Conservation (phyloP, 2,329 filamentous ascomycete species). For the Sclerotiophoma versabilis region DNA sequence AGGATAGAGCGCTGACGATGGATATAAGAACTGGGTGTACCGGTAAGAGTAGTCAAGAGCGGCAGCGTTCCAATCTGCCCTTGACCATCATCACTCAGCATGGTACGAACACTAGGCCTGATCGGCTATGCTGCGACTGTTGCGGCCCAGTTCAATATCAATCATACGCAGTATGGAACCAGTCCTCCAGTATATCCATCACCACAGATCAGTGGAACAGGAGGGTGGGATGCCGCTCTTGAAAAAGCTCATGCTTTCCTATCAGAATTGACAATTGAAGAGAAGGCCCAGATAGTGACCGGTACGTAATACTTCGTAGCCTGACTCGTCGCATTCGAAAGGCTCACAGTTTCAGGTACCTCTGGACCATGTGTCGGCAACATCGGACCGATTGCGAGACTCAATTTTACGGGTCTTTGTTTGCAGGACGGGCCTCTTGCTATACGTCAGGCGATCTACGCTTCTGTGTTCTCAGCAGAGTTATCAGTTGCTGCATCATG, state of each 20-base stretch:
- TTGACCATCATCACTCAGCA: neutral
- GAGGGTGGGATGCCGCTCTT: constrained; percentile 38
- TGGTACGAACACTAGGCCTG: constrained; percentile 2
- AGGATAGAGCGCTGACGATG: neutral
- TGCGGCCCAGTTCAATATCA: constrained; percentile 29
- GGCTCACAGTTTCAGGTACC: constrained; percentile 21
- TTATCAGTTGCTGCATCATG: constrained; percentile 11
- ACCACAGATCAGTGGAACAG: constrained; percentile 33
- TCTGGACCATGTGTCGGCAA: constrained; percentile 45
- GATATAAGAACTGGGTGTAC: neutral
- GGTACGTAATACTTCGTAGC: constrained; percentile 17
- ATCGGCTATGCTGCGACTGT: constrained; percentile 2
- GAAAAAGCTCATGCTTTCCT: constrained; percentile 32
- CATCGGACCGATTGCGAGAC: constrained; percentile 45
- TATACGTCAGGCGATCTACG: constrained; percentile 34
- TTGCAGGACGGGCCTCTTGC: constrained; percentile 50
- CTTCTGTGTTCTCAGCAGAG: constrained; percentile 4
- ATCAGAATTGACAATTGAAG: constrained; percentile 29
- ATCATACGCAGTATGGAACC: constrained; percentile 34
- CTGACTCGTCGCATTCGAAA: no score
- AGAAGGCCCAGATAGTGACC: constrained; percentile 38
- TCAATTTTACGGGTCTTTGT: constrained; percentile 52
- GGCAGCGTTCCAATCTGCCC: neutral
- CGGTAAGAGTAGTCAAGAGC: neutral
- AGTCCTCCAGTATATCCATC: constrained; percentile 41